A percentile compares a stretch with the other conserved stretches of the same genome.
Conservation (phyloP, 2,329 filamentous ascomycete genomes). For the Pseudocercospora vitis region DNA sequence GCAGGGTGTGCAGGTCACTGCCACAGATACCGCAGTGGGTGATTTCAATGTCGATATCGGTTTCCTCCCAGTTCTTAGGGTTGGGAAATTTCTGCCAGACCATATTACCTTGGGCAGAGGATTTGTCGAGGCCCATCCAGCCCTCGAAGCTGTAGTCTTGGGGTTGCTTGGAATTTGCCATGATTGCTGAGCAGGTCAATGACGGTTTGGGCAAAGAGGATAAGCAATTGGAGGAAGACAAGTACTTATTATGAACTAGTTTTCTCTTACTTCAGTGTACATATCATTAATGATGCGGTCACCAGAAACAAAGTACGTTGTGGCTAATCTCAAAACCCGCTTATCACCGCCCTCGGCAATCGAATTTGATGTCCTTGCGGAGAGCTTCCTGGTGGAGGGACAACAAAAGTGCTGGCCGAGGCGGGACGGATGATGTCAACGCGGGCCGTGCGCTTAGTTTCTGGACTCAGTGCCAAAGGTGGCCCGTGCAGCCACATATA, state of each 20-base stretch:
- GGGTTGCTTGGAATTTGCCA: background rate
- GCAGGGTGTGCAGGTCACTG: constrained; percentile 36
- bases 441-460: too few species aligned
- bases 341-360: background rate
- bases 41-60: constrained; percentile 44
- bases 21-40: constrained; percentile 43
- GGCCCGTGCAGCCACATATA: too few species aligned
- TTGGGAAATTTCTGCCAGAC: constrained; percentile 50
- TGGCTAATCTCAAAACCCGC: background rate
- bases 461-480: too few species aligned
- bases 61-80: constrained; percentile 42
- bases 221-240: background rate
- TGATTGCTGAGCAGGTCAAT: background rate
- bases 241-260: background rate
- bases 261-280: background rate
- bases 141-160: constrained; percentile 55
- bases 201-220: background rate
- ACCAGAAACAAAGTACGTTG: background rate
- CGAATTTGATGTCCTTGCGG: background rate
- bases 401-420: too few species aligned
- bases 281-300: too few species aligned
- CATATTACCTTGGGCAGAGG: constrained; percentile 55
- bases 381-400: background rate
- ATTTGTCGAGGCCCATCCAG: constrained; percentile 56
- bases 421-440: too few species aligned